phyloP scores from a whole-genome alignment of 2,329 filamentous ascomycete species.

The Madurella mycetomatis region DNA sequence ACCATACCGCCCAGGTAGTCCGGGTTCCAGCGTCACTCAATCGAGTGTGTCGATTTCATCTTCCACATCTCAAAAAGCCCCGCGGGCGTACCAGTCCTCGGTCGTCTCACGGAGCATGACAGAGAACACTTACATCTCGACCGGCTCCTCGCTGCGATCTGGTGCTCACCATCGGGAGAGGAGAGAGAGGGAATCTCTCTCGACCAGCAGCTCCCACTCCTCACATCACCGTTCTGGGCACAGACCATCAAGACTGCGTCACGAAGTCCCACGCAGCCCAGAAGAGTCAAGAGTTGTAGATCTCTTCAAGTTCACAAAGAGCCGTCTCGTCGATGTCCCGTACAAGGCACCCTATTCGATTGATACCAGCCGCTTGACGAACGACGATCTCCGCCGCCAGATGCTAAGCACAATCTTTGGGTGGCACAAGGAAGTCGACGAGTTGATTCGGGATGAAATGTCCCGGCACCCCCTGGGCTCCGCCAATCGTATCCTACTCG shows the following conservation, averaged over 20 bases:
- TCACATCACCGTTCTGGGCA: conserved; percentile 40
- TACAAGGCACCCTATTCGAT: conserved; percentile 64
- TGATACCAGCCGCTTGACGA: conserved; percentile 59
- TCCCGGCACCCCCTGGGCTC: conserved; percentile 68
- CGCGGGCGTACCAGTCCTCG: conserved; percentile 44
- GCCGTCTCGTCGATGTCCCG: conserved; percentile 74
- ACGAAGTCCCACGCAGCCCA: conserved; percentile 76
- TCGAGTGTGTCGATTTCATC: conserved; percentile 55
- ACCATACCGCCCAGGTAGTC: conserved; percentile 62
- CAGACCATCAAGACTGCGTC: conserved; percentile 66
- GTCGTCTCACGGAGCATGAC: conserved; percentile 51
- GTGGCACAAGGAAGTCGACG: conserved; percentile 81
- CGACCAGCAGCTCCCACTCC: conserved; percentile 48
- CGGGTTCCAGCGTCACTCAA: conserved; percentile 58
- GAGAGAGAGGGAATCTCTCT: conserved; percentile 50
- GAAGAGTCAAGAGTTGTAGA: conserved; percentile 69
- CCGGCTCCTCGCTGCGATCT: conserved; percentile 54
- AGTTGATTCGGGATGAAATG: conserved; percentile 80
- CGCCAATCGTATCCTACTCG: conserved; percentile 72
- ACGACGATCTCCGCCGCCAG: conserved; percentile 77
- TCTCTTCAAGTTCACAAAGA: conserved; percentile 80
- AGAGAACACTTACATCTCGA: conserved; percentile 65
- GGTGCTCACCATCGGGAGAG: conserved; percentile 26
- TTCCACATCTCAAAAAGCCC: conserved; percentile 47
- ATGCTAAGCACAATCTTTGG: conserved; percentile 95